Evolutionary conservation across 2,329 filamentous ascomycete genomes (phyloP).

Genomic region (Nemania bipapillata): DNA sequence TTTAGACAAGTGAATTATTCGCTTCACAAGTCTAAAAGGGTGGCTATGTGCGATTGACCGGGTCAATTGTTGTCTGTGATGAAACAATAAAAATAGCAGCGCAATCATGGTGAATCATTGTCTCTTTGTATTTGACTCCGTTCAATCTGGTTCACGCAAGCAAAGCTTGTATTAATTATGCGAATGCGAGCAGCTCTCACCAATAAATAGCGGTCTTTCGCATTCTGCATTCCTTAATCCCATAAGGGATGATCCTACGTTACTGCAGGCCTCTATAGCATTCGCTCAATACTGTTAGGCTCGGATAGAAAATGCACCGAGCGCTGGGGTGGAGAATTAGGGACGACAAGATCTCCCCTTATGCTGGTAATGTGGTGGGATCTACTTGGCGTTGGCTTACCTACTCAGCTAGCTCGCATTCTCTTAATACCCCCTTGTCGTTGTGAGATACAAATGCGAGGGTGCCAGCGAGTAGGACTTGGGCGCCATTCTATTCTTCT

Average conservation of each 20-base stretch:
- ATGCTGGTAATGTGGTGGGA: too few species aligned
- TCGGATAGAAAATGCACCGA: slow-evolving; percentile 22
- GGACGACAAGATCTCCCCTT: background rate
- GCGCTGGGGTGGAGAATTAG: background rate
- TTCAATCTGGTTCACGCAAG: background rate
- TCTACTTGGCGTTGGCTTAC: background rate
- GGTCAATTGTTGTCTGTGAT: background rate
- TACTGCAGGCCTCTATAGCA: too few species aligned
- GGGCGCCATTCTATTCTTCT: background rate
- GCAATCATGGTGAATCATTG: background rate
- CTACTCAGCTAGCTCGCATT: slow-evolving; percentile 19
- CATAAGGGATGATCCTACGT: background rate
- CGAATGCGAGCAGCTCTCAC: slow-evolving; percentile 1
- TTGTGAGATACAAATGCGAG: background rate
- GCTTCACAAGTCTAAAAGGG: too few species aligned
- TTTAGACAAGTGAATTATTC: too few species aligned
- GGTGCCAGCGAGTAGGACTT: background rate
- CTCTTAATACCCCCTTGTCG: background rate
- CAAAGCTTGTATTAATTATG: background rate
- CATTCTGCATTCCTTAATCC: background rate
- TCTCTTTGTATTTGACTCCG: background rate
- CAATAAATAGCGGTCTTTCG: background rate
- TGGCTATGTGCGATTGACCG: background rate
- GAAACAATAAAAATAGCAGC: background rate
- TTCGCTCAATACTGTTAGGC: too few species aligned